Conservation (phyloP, 352 stramenopile species). For the Globisporangium nodosum region DNA sequence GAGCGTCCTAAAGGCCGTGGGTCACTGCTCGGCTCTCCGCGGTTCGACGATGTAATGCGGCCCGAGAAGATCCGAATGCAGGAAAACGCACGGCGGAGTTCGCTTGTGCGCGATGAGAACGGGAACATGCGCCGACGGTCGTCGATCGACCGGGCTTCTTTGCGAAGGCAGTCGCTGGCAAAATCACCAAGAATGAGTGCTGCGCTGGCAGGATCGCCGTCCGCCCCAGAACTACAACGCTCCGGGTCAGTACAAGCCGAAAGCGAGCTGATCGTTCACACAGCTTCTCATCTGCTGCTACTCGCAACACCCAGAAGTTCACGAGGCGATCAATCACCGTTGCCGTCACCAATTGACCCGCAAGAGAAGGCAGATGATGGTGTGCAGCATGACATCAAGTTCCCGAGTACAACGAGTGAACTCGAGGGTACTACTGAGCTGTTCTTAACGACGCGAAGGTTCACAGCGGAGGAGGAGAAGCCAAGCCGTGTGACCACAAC, state of each 20-base stretch:
- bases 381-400: not conserved
- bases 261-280: not conserved
- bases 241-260: not conserved
- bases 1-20: slow-evolving; percentile 23
- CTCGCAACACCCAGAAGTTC: no score
- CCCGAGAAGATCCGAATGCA: slow-evolving; percentile 16
- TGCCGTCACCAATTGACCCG: not conserved
- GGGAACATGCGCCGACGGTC: slow-evolving; percentile 12
- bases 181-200: not conserved
- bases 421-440: not conserved
- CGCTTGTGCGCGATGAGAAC: slow-evolving; percentile 14
- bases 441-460: slow-evolving; percentile 9
- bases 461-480: not conserved
- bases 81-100: slow-evolving; percentile 15
- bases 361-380: not conserved
- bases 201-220: not conserved
- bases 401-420: not conserved
- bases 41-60: slow-evolving; percentile 1
- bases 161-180: not conserved
- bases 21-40: slow-evolving; percentile 4
- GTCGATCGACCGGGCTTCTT: not conserved
- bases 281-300: not conserved
- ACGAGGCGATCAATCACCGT: no score
- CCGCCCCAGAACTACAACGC: slow-evolving; percentile 5
- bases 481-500: not conserved